Conservation (phyloP, 2,329 filamentous ascomycete species). For the Hypoxylon sp. region DNA sequence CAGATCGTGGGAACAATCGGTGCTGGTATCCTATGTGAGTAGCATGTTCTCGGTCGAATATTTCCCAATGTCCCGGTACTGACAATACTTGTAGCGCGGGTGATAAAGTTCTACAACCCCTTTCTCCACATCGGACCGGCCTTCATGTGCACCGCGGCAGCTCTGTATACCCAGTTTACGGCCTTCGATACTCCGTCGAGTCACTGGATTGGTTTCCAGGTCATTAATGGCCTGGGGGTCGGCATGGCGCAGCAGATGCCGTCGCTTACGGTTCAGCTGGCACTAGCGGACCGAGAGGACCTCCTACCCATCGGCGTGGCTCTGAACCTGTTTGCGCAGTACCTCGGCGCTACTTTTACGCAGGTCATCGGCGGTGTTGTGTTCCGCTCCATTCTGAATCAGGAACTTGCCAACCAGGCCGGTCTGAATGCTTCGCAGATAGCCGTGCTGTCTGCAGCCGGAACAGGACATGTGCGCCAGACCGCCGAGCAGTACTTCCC, state of each 20-base stretch:
- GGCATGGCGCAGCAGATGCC: constrained; percentile 8
- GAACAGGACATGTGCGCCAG: neutral
- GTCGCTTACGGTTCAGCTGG: constrained; percentile 4
- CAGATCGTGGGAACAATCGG: neutral
- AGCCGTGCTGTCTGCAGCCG: neutral
- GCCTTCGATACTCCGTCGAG: constrained; percentile 3
- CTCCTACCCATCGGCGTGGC: constrained; percentile 5
- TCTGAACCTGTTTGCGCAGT: constrained; percentile 6
- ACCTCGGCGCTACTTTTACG: constrained; percentile 3
- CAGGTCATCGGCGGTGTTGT: constrained; percentile 7
- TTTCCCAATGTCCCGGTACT: neutral
- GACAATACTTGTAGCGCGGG: neutral
- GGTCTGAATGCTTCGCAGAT: constrained; percentile 1
- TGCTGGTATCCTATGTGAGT: neutral
- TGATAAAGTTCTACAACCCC: constrained; percentile 8
- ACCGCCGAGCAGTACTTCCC: neutral
- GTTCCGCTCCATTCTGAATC: constrained; percentile 5
- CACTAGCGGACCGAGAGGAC: neutral
- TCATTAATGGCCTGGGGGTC: constrained; percentile 6
- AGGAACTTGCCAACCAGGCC: neutral
- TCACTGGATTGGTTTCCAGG: constrained; percentile 12
- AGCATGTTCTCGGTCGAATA: neutral
- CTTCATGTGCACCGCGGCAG: constrained; percentile 7
- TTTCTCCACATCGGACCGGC: neutral
- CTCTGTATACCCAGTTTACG: constrained; percentile 2